Conservation (phyloP, 352 stramenopile genomes). For the Phytophthora ohioensis region DNA sequence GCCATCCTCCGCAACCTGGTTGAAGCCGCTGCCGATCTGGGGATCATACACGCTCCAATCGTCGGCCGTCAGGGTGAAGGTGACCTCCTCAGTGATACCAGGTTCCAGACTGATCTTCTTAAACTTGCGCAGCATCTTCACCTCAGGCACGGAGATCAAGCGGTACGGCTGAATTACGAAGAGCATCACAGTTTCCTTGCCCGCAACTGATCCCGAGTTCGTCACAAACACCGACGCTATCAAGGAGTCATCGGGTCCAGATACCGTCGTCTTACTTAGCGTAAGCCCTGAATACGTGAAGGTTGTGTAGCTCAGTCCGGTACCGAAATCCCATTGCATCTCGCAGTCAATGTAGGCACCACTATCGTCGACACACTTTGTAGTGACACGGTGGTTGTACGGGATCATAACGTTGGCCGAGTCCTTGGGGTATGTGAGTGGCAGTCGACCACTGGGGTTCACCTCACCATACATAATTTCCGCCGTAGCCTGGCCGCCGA, state of each 20-base stretch:
- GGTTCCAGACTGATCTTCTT: conserved; percentile 71
- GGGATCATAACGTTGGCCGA: conserved; percentile 69
- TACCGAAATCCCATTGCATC: conserved; percentile 77
- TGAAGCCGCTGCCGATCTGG: conserved; percentile 70
- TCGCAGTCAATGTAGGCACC: conserved; percentile 49
- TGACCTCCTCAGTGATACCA: conserved; percentile 47
- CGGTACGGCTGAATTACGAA: conserved; percentile 79
- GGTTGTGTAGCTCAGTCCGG: conserved; percentile 74
- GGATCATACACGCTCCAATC: conserved; percentile 75
- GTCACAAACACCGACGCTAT: conserved; percentile 68
- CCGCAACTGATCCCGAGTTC: conserved; percentile 64
- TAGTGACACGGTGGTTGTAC: conserved; percentile 80
- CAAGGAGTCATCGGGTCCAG: conserved; percentile 37
- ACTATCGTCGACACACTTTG: conserved; percentile 46
- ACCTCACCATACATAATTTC: conserved; percentile 84
- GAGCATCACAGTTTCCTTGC: conserved; percentile 83
- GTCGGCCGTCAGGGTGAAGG: conserved; percentile 54
- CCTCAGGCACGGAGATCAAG: conserved; percentile 69
- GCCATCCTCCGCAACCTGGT: conserved; percentile 69
- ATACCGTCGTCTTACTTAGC: conserved; percentile 48
- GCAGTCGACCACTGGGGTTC: conserved; percentile 85
- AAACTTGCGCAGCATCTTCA: conserved; percentile 87
- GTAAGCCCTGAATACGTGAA: conserved; percentile 64
- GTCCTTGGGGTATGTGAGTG: conserved; percentile 86
- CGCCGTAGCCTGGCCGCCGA: conserved; percentile 82